These are phyloP conservation scores for Myriangium duriaei DNA, from an alignment of 2,329 filamentous ascomycete species.

Conservation along the genomic window DNA sequence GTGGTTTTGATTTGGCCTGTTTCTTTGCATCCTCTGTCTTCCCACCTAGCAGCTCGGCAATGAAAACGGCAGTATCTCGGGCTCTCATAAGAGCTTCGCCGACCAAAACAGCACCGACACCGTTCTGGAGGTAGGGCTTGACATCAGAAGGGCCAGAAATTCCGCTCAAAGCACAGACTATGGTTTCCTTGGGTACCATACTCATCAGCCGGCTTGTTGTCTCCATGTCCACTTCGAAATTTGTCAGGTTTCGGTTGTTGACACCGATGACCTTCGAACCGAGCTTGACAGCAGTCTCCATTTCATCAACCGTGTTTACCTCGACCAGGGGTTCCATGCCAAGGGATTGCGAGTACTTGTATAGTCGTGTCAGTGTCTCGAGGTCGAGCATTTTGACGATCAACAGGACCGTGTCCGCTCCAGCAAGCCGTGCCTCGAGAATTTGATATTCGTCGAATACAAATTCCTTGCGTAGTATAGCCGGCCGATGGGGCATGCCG, in stretches of 20 bases:
- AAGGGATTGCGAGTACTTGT: constrained; percentile 75
- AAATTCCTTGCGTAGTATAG: constrained; percentile 89
- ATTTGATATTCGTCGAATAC: constrained; percentile 98
- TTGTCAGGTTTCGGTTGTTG: constrained; percentile 93
- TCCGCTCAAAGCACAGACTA: constrained; percentile 87
- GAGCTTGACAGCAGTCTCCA: constrained; percentile 72
- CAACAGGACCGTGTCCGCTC: constrained; percentile 84
- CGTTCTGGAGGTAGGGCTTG: constrained; percentile 71
- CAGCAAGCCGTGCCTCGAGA: constrained; percentile 79
- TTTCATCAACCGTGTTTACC: constrained; percentile 89
- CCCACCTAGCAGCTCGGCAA: constrained; percentile 64
- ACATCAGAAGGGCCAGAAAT: constrained; percentile 87
- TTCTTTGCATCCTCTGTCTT: constrained; percentile 20
- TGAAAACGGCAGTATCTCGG: constrained; percentile 68
- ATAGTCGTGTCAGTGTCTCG: constrained; percentile 61
- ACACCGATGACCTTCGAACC: constrained; percentile 89
- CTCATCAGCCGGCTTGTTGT: constrained; percentile 82
- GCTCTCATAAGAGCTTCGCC: constrained; percentile 95
- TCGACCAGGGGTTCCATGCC: constrained; percentile 98
- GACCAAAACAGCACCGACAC: constrained; percentile 84
- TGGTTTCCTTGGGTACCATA: constrained; percentile 71
- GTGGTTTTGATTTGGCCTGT: constrained; percentile 33
- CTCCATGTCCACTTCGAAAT: constrained; percentile 88
- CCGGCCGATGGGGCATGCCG: constrained; percentile 83
- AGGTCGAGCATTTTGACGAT: constrained; percentile 96